Evolutionary conservation across 371 early-diverging fungal species (phyloP).

Genomic region (Mucor velutinosus): DNA sequence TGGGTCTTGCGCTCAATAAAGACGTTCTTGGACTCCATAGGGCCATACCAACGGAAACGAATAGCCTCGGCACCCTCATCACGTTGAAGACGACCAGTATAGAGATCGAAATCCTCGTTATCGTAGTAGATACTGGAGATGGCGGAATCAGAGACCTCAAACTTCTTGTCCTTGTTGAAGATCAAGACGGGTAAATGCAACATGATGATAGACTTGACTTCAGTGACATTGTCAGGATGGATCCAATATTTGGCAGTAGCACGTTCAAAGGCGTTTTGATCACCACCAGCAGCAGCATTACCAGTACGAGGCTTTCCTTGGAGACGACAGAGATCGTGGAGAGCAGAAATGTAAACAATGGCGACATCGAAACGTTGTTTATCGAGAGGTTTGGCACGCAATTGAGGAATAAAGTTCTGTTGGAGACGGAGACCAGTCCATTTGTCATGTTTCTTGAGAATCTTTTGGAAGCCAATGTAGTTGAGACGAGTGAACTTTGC

Average conservation of each 20-base stretch:
- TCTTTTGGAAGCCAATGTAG: slow-evolving; percentile 93
- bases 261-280: slow-evolving; percentile 39
- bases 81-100: slow-evolving; percentile 84
- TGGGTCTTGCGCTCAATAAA: slow-evolving; percentile 99
- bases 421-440: slow-evolving; percentile 70
- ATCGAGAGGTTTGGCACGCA: slow-evolving; percentile 62
- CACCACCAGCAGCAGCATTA: slow-evolving; percentile 42
- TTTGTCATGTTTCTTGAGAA: slow-evolving; percentile 95
- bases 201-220: slow-evolving; percentile 89
- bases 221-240: slow-evolving; percentile 95
- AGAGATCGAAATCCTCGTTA: slow-evolving; percentile 31
- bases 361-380: slow-evolving; percentile 60
- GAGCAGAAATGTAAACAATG: slow-evolving; percentile 50
- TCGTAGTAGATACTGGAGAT: slow-evolving; percentile 39
- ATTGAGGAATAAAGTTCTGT: slow-evolving; percentile 78
- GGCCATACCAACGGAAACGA: slow-evolving; percentile 91
- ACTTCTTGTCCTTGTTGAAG: slow-evolving; percentile 55
- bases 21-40: slow-evolving; percentile 58
- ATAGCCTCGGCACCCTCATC: slow-evolving; percentile 90
- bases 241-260: slow-evolving; percentile 87
- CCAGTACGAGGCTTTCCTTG: slow-evolving; percentile 48
- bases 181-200: slow-evolving; percentile 94
- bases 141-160: slow-evolving; percentile 31
- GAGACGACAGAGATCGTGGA: slow-evolving; percentile 47
- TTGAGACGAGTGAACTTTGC: slow-evolving; percentile 91